Conservation (phyloP, 495 filamentous ascomycete genomes). For the Ramalina intermedia region DNA sequence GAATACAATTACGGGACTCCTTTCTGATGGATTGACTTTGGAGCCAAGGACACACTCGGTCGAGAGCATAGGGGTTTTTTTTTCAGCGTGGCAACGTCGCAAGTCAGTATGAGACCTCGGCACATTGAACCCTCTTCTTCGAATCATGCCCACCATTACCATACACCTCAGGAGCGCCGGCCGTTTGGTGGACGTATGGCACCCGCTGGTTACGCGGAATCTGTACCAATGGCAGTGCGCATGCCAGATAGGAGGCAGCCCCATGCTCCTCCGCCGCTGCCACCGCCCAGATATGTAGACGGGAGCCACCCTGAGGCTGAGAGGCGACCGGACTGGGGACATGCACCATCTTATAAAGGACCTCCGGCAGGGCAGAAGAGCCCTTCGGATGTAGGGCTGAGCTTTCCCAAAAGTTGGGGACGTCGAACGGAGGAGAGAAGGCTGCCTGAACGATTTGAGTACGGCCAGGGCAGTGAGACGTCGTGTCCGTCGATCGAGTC, state of each 20-base stretch:
- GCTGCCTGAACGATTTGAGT: constrained; percentile 17
- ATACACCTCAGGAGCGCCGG: constrained; percentile 19
- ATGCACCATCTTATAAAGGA: constrained; percentile 26
- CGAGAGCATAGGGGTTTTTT: no score
- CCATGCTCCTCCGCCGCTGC: constrained; percentile 44
- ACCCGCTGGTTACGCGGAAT: constrained; percentile 18
- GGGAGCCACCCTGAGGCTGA: constrained; percentile 42
- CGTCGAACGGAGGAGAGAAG: constrained; percentile 10
- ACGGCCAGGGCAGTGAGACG: constrained; percentile 17
- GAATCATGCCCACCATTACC: constrained; percentile 39
- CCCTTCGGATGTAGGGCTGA: constrained; percentile 24
- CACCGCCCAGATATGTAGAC: constrained; percentile 41
- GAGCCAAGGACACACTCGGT: no score
- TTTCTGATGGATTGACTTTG: no score
- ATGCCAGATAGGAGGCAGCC: constrained; percentile 25
- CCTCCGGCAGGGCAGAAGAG: constrained; percentile 26
- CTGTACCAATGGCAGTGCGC: constrained; percentile 41
- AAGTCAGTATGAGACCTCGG: constrained; percentile 41
- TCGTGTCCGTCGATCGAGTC: constrained; percentile 14
- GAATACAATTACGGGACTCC: no score
- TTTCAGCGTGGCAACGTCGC: constrained; percentile 21
- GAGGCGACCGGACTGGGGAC: constrained; percentile 45
- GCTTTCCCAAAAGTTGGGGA: constrained; percentile 35
- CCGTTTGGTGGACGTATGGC: constrained; percentile 11
- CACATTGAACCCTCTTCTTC: constrained; percentile 35